Base-by-base conservation (phyloP, 2,329 filamentous ascomycete genomes). In the Didymella glomerata region DNA sequence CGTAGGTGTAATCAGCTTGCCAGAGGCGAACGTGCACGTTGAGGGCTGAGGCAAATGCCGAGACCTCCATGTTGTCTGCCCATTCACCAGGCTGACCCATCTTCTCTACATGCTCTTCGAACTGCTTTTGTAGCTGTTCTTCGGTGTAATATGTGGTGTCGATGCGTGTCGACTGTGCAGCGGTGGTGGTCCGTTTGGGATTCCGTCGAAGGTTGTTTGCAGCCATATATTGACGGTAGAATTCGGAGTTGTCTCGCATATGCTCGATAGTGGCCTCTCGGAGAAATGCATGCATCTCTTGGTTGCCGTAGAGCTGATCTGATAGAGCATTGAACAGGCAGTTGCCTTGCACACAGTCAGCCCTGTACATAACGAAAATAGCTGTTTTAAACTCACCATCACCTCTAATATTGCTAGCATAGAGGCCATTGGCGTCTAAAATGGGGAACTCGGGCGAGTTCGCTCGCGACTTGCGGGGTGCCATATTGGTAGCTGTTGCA, bases 271-370 rank as follows among this genome's bases (percentile, higher is more conserved):
- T 82, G 45, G 76, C 78, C 48, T 80, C 77, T 49, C 88, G 87
- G 67, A 91, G 86, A 66, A 85, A 80, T 54, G 78, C 73, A 69
- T 87, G 85, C 62, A 83, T 79, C 59, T 81, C 78, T 68, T 87
- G 84, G 69, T 84, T 77, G 63, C 86, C 88, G 71, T 86, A 88
- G 51, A 90, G 75, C 79, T 90, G 87, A 72, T 90, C 86, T 63
- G 86, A 87, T 38, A 90, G 80, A 61, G 87, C 87, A 75, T 87
- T 86, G 79, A 90, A 90, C 36, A 90, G 83, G 75, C 88, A 90
- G 78, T 90, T 90, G 66, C 87, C 88, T 90, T 63, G 57, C 65
- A 41, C 58, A 28, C 36, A 63, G 59, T 73, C 60, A 71, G 70
- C 66, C 54, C 30, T 54, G 57, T 42, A 32, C 30, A 47, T 27